Evolutionary conservation across 116 monocot genomes (phyloP), one percentile per base, ranked within the genome.

Genomic region (Dioscorea cayenensis): DNA sequence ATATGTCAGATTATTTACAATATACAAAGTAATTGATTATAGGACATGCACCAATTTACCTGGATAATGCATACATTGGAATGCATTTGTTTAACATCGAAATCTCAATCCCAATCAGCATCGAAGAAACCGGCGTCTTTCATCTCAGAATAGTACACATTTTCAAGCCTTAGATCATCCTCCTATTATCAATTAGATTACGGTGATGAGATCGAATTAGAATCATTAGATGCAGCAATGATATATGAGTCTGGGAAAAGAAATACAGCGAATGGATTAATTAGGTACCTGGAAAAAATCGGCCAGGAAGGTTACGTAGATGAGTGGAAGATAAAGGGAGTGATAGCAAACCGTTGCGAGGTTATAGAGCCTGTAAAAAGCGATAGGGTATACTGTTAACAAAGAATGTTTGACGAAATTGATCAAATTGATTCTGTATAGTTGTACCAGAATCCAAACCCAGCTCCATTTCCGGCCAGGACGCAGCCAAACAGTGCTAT

Each of bases 121-220:
- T 99, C 99, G 60, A 99, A 99, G 79, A 99, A 99, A 49, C 99
- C 99, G 28, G 94, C 99, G 85, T 99, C 99, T 72, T 91, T 99
- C 99, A 99, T 99, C 77, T 99, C 99, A 1, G 99, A 89, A 77
- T 99, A 99, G 67, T 99, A 99, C 5, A 89, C 90, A 77, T 91
- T 99, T 78, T 99, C 99, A 51, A 94, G 78, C 19, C 91, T 73
- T 72, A 91, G 22, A 78, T 99, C 91, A 64, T 99, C 99, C 83
- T 99, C 99, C 99, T 99, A 68, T 43, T 43, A 43, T 12, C 6
- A 6, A 43, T 12, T 6, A 43, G 43, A 43, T 10, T 43, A 43
- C 0, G 43, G 43, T 43, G 7, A 43, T 12, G 12, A 43, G 43
- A 43, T 43, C 7, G 35, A 28, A 43, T 60, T 48, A 36, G 29